Conservation (phyloP, 2,329 filamentous ascomycete species). For the Bisporella sp. region DNA sequence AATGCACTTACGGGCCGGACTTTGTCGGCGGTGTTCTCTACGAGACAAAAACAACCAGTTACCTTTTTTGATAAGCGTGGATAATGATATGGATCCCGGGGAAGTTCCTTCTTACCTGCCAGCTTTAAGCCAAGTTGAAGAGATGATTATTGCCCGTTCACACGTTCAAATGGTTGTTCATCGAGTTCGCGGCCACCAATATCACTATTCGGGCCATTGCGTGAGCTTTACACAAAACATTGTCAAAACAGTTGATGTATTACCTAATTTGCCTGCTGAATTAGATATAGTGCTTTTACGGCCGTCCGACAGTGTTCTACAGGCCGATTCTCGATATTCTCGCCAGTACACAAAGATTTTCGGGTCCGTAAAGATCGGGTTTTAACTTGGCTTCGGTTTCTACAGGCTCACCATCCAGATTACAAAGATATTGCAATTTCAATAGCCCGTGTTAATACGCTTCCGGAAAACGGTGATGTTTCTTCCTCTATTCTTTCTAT, state of each 20-base stretch:
- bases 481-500: not conserved
- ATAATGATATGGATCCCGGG: not conserved
- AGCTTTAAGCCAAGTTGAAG: constrained; percentile 1
- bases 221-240: not conserved
- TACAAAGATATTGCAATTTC: not conserved
- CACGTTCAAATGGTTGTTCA: not conserved
- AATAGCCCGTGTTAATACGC: not conserved
- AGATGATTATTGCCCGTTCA: not conserved
- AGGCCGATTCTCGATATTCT: not conserved
- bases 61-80: not conserved
- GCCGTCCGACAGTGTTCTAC: not conserved
- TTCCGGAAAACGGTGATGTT: not conserved
- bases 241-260: not conserved
- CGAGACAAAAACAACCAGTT: not conserved
- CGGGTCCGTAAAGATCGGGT: not conserved
- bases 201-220: not conserved
- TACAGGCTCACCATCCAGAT: not conserved
- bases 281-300: too few relatives aligned
- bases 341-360: not conserved
- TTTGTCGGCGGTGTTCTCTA: not conserved
- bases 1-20: not conserved
- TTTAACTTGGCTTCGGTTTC: not conserved
- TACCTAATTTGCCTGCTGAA: not conserved
- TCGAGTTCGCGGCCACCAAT: not conserved
- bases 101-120: not conserved